Percentiles rank a stretch among this genome's conserved stretches.
Conservation (phyloP, 2,329 filamentous ascomycete species). For the Calcarisporium arbuscula region DNA sequence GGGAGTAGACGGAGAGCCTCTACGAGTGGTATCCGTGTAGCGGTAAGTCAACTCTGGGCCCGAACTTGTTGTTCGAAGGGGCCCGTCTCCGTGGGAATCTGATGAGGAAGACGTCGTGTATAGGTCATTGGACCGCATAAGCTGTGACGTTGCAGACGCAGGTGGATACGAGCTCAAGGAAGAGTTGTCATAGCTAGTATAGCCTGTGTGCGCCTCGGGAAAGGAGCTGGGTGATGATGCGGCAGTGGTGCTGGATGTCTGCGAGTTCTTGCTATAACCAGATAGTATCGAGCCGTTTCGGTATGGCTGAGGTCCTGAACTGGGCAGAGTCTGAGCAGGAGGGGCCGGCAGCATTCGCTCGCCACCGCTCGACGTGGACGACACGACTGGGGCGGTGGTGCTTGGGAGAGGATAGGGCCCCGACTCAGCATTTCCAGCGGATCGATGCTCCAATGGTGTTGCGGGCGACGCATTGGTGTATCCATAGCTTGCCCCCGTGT, state of each 20-base stretch:
- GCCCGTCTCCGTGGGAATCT: constrained; percentile 7
- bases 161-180: constrained; percentile 6
- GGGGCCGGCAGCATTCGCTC: constrained; percentile 16
- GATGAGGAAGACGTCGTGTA: constrained; percentile 10
- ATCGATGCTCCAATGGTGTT: constrained; percentile 12
- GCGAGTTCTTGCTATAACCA: constrained; percentile 13
- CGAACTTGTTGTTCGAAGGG: constrained; percentile 13
- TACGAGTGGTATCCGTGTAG: constrained; percentile 21
- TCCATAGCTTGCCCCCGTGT: constrained; percentile 19
- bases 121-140: constrained; percentile 5
- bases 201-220: constrained; percentile 6
- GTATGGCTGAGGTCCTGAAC: constrained; percentile 14
- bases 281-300: constrained; percentile 20
- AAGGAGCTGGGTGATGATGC: constrained; percentile 7
- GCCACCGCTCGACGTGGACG: constrained; percentile 8
- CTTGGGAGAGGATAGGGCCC: constrained; percentile 15
- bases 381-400: constrained; percentile 7
- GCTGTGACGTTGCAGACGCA: not conserved
- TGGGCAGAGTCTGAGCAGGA: constrained; percentile 12
- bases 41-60: constrained; percentile 22
- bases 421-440: constrained; percentile 10
- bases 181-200: constrained; percentile 10
- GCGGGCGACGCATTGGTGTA: constrained; percentile 14
- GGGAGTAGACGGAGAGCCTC: not conserved
- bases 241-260: constrained; percentile 1